Evolutionary conservation across 2,329 filamentous ascomycete genomes (phyloP).

Genomic region (Rhinocladiella mackenziei): DNA sequence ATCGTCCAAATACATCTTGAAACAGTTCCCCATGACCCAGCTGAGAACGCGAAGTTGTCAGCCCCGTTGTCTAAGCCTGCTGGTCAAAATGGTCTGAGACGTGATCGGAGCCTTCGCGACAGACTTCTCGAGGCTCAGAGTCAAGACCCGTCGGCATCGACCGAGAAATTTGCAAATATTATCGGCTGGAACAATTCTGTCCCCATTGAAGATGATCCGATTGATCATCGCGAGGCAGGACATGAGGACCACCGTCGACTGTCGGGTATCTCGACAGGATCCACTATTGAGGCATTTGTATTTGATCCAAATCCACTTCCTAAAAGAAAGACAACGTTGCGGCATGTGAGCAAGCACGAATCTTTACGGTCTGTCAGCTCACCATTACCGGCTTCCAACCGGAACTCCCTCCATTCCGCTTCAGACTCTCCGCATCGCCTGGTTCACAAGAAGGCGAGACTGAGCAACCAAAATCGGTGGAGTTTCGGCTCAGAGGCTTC

Average conservation of each 20-base stretch:
- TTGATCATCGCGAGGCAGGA: constrained; percentile 13
- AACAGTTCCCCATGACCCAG: background rate
- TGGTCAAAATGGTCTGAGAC: constrained; percentile 8
- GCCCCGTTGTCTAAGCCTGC: constrained; percentile 6
- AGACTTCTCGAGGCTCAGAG: constrained; percentile 33
- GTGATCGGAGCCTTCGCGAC: constrained; percentile 35
- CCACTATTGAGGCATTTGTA: constrained; percentile 55
- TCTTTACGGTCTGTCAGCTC: constrained; percentile 49
- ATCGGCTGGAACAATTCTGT: constrained; percentile 46
- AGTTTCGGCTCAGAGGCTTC: constrained; percentile 44
- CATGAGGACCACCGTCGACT: constrained; percentile 39
- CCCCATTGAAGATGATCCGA: constrained; percentile 4
- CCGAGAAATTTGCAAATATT: constrained; percentile 48
- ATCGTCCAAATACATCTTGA: background rate
- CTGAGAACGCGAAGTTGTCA: constrained; percentile 1
- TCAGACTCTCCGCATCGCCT: constrained; percentile 47
- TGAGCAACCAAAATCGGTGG: constrained; percentile 46
- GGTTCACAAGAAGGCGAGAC: constrained; percentile 49
- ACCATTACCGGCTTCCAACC: constrained; percentile 42
- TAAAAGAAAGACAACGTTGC: constrained; percentile 44
- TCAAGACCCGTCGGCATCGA: constrained; percentile 35
- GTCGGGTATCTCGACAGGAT: constrained; percentile 51
- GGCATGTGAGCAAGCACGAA: constrained; percentile 52
- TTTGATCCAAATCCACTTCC: constrained; percentile 45
- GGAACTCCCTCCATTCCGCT: constrained; percentile 39